Evolutionary conservation across 352 stramenopile genomes (phyloP), one percentile per base, ranked within the genome.

Genomic region (Phytophthora pseudosyringae): DNA sequence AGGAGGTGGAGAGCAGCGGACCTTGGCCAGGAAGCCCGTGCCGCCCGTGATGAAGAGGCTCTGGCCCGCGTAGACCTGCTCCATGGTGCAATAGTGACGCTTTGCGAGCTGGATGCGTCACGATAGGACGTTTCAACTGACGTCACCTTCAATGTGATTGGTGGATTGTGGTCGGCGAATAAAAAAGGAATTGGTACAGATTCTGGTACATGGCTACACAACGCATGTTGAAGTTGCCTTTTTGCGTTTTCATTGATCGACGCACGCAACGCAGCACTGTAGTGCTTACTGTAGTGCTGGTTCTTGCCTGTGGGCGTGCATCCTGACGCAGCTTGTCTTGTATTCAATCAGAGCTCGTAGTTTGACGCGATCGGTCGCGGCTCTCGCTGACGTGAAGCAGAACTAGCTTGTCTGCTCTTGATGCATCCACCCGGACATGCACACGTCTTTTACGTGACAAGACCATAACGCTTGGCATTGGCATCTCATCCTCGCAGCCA

Each of bases 11-110:
- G 0, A 39, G 11, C 9, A 16, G 1, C 7, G 21, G 60, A 90
- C 88, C 69, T 96, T 96, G 59, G 81, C 89, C 35, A 95, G 73
- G 67, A 97, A 97, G 64, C 89, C 88, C 44, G 88, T 97, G 58
- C 73, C 89, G 46, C 89, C 89, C n/a, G 89, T 95, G 61, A 97
- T 59, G 59, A 97, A 93, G 53, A 97, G 62, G 29, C 74, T 76
- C 43, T 91, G 88, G 35, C 73, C 81, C 10, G 76, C 58, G 55
- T 88, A 91, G 31, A 76, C 39, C 40, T 83, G 54, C 61, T 91
- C 78, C 73, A 91, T 91, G 5, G 18, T 44, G 2, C n/a, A 13
- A 39, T 29, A 29, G 61, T 49, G 45, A 53, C 53, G 40, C 21
- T 56, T 46, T 26, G 16, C 18, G 16, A 66, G 65, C 62, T 62